A percentile compares a stretch with the other conserved stretches of the same genome.
Evolutionary conservation across 2,329 filamentous ascomycete species (phyloP).

Genomic region (Colletotrichum sp.): DNA sequence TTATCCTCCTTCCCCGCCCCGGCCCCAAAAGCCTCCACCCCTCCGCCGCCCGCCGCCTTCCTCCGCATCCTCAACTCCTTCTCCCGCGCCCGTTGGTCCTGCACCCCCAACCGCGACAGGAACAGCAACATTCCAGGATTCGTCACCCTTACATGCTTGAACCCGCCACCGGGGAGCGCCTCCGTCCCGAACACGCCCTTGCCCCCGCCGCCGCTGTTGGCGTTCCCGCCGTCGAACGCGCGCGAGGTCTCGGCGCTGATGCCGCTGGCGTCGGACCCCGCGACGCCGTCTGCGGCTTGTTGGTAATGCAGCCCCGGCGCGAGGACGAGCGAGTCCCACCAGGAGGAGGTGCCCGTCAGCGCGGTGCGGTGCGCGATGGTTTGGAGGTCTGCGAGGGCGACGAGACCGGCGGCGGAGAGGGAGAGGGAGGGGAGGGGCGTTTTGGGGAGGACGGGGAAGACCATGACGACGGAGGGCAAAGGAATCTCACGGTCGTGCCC

Average conservation of each 20-base stretch:
- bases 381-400: conserved; percentile 63
- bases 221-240: conserved; percentile 49
- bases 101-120: background rate
- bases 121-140: conserved; percentile 48
- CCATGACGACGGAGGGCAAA: too few relatives aligned
- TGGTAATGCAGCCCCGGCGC: conserved; percentile 67
- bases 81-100: conserved; percentile 35
- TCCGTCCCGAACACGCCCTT: background rate
- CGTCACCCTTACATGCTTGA: background rate
- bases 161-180: background rate
- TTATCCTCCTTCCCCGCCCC: background rate
- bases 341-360: conserved; percentile 59
- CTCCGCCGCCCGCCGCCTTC: conserved; percentile 18
- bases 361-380: conserved; percentile 61
- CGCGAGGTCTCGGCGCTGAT: conserved; percentile 51
- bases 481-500: too few relatives aligned
- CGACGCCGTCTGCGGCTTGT: conserved; percentile 58
- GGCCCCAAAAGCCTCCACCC: background rate
- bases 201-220: background rate
- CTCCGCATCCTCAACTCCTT: conserved; percentile 28
- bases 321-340: conserved; percentile 61
- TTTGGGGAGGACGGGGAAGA: conserved; percentile 46
- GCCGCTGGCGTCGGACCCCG: conserved; percentile 27
- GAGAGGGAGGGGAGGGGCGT: conserved; percentile 50
- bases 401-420: conserved; percentile 57